Percentiles rank a stretch among this genome's conserved stretches.
Conservation (phyloP, 768 basidiomycete genomes). For the Lactarius evosmus region DNA sequence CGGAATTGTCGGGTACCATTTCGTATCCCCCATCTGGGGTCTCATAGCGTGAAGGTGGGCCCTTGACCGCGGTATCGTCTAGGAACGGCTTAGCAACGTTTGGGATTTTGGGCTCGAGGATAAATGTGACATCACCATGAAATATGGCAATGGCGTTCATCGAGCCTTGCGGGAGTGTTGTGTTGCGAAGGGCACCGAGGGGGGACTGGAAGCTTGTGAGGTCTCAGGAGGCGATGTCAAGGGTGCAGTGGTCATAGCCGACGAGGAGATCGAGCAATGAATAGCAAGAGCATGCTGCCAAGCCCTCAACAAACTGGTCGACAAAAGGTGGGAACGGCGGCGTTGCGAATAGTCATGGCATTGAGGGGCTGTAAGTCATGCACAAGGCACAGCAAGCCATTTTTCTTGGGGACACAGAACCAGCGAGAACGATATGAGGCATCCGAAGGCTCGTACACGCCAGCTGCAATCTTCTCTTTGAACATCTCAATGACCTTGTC, state of each 20-base stretch:
- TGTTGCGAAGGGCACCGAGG: neutral
- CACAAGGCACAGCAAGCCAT: conserved; percentile 25
- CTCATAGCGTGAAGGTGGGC: too few species aligned
- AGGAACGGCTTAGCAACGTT: too few species aligned
- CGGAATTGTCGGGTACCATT: neutral
- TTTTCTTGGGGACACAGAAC: neutral
- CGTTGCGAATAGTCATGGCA: conserved; percentile 26
- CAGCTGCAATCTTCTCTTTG: too few species aligned
- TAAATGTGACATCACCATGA: neutral
- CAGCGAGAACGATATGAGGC: neutral
- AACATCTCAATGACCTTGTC: neutral
- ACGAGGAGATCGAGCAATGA: neutral
- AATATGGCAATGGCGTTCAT: neutral
- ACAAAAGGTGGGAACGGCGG: conserved; percentile 15
- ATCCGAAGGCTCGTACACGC: conserved; percentile 33
- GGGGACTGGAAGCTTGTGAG: conserved; percentile 6
- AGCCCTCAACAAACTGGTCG: conserved; percentile 26
- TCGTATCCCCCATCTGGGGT: neutral
- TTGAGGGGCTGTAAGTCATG: conserved; percentile 32
- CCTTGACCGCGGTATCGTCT: too few species aligned
- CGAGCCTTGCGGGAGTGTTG: neutral
- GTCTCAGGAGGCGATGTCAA: neutral
- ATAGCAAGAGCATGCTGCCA: conserved; percentile 30
- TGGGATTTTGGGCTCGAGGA: conserved; percentile 1
- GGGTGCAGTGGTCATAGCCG: neutral